Percentiles rank a stretch among this genome's conserved stretches.
Evolutionary conservation across 192 early-diverging fungal genomes (phyloP).

Genomic region (Pecoramyces ruminantium): DNA sequence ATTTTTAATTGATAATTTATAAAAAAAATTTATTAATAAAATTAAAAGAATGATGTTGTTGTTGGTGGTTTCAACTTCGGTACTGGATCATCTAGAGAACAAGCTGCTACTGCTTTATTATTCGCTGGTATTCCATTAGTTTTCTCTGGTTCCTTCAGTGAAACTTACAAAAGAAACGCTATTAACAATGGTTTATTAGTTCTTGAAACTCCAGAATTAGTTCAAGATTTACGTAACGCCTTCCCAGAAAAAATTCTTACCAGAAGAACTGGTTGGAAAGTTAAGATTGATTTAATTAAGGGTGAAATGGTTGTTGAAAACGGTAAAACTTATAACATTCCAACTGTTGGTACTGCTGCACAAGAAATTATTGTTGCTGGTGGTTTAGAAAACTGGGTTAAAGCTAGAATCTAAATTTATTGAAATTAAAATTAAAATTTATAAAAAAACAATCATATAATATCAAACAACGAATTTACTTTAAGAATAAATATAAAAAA

Average conservation of each 20-base stretch:
- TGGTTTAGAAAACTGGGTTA: constrained; percentile 92
- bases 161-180: constrained; percentile 97
- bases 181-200: constrained; percentile 94
- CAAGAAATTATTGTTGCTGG: constrained; percentile 91
- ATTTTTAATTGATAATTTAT: no score
- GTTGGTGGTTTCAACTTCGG: constrained; percentile 95
- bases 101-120: constrained; percentile 88
- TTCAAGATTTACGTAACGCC: constrained; percentile 44
- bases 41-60: constrained; percentile 53
- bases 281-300: constrained; percentile 47
- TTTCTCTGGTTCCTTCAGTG: constrained; percentile 83
- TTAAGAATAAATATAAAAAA: no score
- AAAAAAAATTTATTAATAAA: no score
- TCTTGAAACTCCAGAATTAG: constrained; percentile 70
- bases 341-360: constrained; percentile 74
- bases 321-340: constrained; percentile 17
- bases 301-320: constrained; percentile 35
- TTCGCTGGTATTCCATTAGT: constrained; percentile 70
- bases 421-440: no score
- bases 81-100: constrained; percentile 90
- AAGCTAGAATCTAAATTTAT: constrained; percentile 6
- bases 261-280: constrained; percentile 57
- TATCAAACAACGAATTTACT: no score
- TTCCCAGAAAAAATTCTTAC: constrained; percentile 28
- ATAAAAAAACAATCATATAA: no score